These are phyloP conservation scores for Lactifluus volemus DNA, from an alignment of 768 basidiomycete genomes.

Conservation along the genomic window DNA sequence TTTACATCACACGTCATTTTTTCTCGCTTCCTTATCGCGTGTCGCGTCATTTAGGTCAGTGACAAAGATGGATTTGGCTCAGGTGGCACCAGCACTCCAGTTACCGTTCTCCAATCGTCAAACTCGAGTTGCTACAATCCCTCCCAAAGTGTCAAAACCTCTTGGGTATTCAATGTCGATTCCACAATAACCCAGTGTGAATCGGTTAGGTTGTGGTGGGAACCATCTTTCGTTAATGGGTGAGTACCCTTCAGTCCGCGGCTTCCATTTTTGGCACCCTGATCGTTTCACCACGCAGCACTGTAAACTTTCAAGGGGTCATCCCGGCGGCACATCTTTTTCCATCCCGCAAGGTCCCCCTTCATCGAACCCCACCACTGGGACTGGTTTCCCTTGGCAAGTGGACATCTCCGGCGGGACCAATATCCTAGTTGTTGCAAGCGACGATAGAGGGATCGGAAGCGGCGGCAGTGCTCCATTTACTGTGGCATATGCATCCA, in stretches of 20 bases:
- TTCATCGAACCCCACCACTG: conserved; percentile 33
- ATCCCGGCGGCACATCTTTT: conserved; percentile 76
- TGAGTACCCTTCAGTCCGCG: conserved; percentile 24
- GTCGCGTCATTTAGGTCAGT: conserved; percentile 37
- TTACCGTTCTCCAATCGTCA: conserved; percentile 41
- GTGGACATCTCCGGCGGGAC: conserved; percentile 57
- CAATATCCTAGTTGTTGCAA: conserved; percentile 55
- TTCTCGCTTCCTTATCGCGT: background rate
- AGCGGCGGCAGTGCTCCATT: conserved; percentile 55
- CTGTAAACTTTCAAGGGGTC: conserved; percentile 54
- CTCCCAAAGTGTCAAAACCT: conserved; percentile 36
- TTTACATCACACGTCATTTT: conserved; percentile 3
- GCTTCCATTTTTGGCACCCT: background rate
- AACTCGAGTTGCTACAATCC: conserved; percentile 56
- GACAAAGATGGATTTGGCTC: conserved; percentile 55
- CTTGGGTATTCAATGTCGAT: conserved; percentile 51
- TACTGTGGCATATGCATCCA: conserved; percentile 44
- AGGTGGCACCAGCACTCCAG: conserved; percentile 67
- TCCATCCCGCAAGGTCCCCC: conserved; percentile 44
- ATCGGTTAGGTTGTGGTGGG: conserved; percentile 60
- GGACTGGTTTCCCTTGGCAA: conserved; percentile 64
- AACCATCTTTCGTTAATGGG: conserved; percentile 43
- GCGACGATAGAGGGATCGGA: conserved; percentile 59
- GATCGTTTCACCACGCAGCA: conserved; percentile 30
- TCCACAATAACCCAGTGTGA: conserved; percentile 59